A percentile compares a stretch with the other conserved stretches of the same genome.
Conservation (phyloP, 1,139 yeast genomes). For the Yamadazyma siamensis region DNA sequence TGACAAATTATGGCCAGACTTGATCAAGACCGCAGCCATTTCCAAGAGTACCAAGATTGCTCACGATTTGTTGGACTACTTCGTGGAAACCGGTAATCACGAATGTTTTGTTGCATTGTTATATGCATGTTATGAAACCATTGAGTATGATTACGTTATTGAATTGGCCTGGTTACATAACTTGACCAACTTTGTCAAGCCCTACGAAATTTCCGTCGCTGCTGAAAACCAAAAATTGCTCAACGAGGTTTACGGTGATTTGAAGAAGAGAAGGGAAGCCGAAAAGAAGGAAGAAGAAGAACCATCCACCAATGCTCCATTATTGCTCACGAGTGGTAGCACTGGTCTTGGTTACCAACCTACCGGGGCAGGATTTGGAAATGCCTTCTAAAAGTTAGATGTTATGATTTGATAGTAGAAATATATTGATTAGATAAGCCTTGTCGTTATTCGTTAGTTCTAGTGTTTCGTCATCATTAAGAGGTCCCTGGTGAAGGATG, state of each 20-base stretch:
- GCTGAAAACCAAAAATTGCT: constrained; percentile 73
- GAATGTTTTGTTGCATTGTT: constrained; percentile 92
- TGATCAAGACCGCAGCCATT: constrained; percentile 87
- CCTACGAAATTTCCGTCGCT: constrained; percentile 80
- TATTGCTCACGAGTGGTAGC: constrained; percentile 66
- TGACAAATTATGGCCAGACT: constrained; percentile 93
- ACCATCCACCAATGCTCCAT: constrained; percentile 44
- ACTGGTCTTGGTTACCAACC: constrained; percentile 55
- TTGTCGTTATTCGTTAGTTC: constrained; percentile 1
- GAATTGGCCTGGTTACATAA: constrained; percentile 91
- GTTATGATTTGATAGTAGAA: background rate
- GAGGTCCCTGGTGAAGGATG: no score
- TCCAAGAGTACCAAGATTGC: constrained; percentile 80
- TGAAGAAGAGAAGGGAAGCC: constrained; percentile 64
- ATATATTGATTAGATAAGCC: background rate
- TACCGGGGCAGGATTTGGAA: constrained; percentile 68
- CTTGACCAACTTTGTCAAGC: constrained; percentile 76
- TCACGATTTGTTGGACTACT: constrained; percentile 83
- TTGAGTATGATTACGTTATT: constrained; percentile 78
- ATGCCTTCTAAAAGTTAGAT: constrained; percentile 36
- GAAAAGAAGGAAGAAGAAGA: constrained; percentile 51
- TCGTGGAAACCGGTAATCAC: constrained; percentile 95
- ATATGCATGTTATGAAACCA: constrained; percentile 78
- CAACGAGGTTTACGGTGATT: constrained; percentile 64
- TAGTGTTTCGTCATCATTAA: no score